phyloP scores from a whole-genome alignment of 345 rosid species.

The Salix brachista region DNA sequence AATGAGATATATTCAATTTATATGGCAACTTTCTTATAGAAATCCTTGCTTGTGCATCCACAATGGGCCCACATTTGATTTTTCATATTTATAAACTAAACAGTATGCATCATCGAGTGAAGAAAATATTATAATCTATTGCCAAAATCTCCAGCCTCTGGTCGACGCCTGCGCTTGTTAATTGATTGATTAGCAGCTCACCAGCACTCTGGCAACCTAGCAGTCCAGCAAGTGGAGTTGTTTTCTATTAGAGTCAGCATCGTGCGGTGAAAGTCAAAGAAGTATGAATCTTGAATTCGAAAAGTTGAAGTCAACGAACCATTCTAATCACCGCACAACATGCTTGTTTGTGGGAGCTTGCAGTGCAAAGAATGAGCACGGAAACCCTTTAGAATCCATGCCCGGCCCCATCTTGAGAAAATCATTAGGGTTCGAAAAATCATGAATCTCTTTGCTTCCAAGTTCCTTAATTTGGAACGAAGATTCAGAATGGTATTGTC shows the following conservation, averaged over 20 bases:
- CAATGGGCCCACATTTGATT: too few relatives aligned
- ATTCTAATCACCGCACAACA: neutral
- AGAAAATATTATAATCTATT: too few relatives aligned
- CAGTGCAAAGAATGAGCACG: neutral
- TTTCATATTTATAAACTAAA: too few relatives aligned
- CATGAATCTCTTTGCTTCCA: conserved; percentile 1
- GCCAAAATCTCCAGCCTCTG: neutral
- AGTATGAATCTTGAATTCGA: neutral
- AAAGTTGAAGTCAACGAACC: neutral
- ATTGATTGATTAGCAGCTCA: neutral
- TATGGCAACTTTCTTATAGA: neutral
- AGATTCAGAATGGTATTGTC: neutral
- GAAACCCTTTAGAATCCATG: neutral
- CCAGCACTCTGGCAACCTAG: neutral
- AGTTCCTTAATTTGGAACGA: conserved; percentile 22
- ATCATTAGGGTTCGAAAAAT: neutral
- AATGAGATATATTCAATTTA: neutral
- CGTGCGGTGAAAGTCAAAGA: neutral
- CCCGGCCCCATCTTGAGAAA: neutral
- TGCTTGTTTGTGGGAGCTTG: neutral
- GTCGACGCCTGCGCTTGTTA: neutral
- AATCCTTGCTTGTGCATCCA: neutral
- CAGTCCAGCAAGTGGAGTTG: neutral
- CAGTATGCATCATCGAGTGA: too few relatives aligned
- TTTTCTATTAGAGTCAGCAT: neutral